These are phyloP conservation scores for Juglanconis oblonga DNA, from an alignment of 2,329 filamentous ascomycete species.

Conservation along the genomic window DNA sequence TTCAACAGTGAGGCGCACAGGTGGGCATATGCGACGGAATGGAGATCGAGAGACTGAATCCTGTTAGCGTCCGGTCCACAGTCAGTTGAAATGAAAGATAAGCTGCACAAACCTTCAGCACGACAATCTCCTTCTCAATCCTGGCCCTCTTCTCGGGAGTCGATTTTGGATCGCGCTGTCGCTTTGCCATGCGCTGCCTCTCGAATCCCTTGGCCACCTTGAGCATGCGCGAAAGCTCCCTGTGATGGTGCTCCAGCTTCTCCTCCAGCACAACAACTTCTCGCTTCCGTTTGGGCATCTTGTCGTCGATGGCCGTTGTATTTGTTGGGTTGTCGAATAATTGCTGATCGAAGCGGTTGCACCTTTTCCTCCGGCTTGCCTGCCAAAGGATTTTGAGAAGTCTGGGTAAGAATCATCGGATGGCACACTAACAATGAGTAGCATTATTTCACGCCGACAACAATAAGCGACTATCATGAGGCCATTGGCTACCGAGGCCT, in stretches of 20 bases:
- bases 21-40: slow-evolving; percentile 55
- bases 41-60: slow-evolving; percentile 50
- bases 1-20: slow-evolving; percentile 53
- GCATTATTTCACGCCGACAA: background rate
- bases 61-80: too few relatives aligned
- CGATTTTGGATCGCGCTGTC: slow-evolving; percentile 45
- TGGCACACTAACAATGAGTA: background rate
- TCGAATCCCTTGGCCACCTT: slow-evolving; percentile 75
- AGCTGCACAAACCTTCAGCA: slow-evolving; percentile 45
- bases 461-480: background rate
- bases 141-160: slow-evolving; percentile 51
- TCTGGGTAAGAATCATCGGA: background rate
- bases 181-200: slow-evolving; percentile 69
- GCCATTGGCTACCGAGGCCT: too few relatives aligned
- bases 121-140: slow-evolving; percentile 58
- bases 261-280: slow-evolving; percentile 33
- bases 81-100: too few relatives aligned
- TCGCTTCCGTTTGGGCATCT: slow-evolving; percentile 60
- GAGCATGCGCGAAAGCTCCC: slow-evolving; percentile 63
- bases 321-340: background rate
- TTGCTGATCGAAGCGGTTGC: background rate
- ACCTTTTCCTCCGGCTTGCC: slow-evolving; percentile 1
- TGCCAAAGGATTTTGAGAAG: slow-evolving; percentile 3
- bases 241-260: slow-evolving; percentile 42
- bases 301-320: slow-evolving; percentile 1